phyloP scores from a whole-genome alignment of 257 asterid species.

The Fraxinus pennsylvanica region DNA sequence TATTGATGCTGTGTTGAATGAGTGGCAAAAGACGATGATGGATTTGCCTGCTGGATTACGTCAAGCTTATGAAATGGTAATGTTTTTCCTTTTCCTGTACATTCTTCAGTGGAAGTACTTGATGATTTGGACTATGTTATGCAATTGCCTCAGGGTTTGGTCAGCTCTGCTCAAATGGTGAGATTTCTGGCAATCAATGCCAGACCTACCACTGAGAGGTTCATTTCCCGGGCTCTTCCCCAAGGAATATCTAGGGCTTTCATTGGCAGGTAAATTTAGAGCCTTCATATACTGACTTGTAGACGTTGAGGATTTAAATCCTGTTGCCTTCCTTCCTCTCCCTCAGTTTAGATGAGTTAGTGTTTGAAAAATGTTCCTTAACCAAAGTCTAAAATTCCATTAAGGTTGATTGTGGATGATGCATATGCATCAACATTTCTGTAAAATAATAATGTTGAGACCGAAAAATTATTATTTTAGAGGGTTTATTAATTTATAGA shows the following conservation, averaged over 20 bases:
- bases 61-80: slow-evolving; percentile 98
- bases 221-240: slow-evolving; percentile 84
- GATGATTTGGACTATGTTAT: slow-evolving; percentile 30
- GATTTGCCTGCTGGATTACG: slow-evolving; percentile 98
- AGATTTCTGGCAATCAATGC: slow-evolving; percentile 81
- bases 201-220: slow-evolving; percentile 86
- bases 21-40: slow-evolving; percentile 97
- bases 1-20: slow-evolving; percentile 89
- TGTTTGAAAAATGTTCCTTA: no score
- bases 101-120: slow-evolving; percentile 11
- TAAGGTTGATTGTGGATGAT: slow-evolving; percentile 5
- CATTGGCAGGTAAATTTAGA: slow-evolving; percentile 71
- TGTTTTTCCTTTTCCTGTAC: slow-evolving; percentile 1
- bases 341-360: not conserved
- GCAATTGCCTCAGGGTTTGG: slow-evolving; percentile 67
- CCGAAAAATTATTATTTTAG: no score
- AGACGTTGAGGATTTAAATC: not conserved
- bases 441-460: no score
- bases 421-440: not conserved
- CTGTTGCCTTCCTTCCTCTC: not conserved
- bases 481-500: no score
- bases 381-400: no score
- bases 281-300: not conserved
- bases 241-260: slow-evolving; percentile 86
- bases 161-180: slow-evolving; percentile 95